These are phyloP conservation scores for Sugiyamaella novakii DNA, from an alignment of 1,139 yeast genomes.

Conservation along the genomic window DNA sequence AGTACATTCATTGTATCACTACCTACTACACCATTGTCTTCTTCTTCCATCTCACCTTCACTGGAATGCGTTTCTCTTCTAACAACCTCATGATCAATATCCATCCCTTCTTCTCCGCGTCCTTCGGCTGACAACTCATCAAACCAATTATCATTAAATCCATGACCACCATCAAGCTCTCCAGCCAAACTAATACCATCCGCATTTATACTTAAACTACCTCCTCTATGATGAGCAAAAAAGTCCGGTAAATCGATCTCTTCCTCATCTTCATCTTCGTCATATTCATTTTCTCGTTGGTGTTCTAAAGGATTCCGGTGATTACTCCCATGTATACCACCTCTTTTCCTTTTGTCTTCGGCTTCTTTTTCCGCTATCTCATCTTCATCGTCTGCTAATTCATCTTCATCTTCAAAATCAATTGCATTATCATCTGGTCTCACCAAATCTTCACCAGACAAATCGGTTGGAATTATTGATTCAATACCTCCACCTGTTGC, in stretches of 20 bases:
- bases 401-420: slow-evolving; percentile 94
- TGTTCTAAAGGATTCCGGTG: not conserved
- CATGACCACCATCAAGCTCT: slow-evolving; percentile 17
- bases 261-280: slow-evolving; percentile 17
- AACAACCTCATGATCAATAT: slow-evolving; percentile 40
- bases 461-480: slow-evolving; percentile 33
- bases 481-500: slow-evolving; percentile 31
- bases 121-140: slow-evolving; percentile 15
- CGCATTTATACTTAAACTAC: slow-evolving; percentile 17
- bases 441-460: slow-evolving; percentile 43
- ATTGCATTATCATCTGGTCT: slow-evolving; percentile 91
- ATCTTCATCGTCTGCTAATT: slow-evolving; percentile 73
- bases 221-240: slow-evolving; percentile 17
- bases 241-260: slow-evolving; percentile 10
- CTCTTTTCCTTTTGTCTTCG: not conserved
- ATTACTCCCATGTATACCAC: not conserved
- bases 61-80: slow-evolving; percentile 27
- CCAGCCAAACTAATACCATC: slow-evolving; percentile 18
- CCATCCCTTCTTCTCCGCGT: slow-evolving; percentile 46
- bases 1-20: slow-evolving; percentile 18
- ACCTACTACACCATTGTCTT: slow-evolving; percentile 23
- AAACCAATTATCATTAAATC: slow-evolving; percentile 16
- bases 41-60: slow-evolving; percentile 21
- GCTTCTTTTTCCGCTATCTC: slow-evolving; percentile 21
- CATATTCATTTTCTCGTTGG: slow-evolving; percentile 6